These are phyloP conservation scores for Fragilariopsis cylindrus DNA, from an alignment of 108 stramenopile species.

Conservation along the genomic window DNA sequence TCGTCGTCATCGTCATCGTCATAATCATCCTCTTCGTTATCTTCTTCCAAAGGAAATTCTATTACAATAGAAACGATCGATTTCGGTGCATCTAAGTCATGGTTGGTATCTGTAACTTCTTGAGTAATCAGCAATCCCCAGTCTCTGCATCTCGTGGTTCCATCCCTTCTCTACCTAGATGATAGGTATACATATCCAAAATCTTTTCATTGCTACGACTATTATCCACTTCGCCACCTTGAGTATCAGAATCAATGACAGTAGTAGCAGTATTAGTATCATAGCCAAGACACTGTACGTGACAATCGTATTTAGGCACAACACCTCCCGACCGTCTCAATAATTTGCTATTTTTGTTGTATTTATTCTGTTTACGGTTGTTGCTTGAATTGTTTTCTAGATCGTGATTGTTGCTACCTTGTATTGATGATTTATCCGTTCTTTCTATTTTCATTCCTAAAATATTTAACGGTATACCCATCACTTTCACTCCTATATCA, in stretches of 20 bases:
- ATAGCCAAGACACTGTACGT: neutral
- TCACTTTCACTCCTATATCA: slow-evolving; percentile 1
- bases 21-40: neutral
- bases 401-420: neutral
- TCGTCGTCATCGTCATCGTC: slow-evolving; percentile 6
- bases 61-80: slow-evolving; percentile 37
- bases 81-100: slow-evolving; percentile 45
- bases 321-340: neutral
- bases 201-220: slow-evolving; percentile 3
- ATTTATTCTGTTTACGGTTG: neutral
- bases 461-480: slow-evolving; percentile 3
- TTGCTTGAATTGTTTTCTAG: neutral
- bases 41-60: slow-evolving; percentile 61
- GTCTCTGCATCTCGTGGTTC: slow-evolving; percentile 60
- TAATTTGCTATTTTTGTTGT: neutral
- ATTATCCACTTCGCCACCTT: neutral
- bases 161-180: slow-evolving; percentile 70
- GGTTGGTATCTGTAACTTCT: slow-evolving; percentile 69
- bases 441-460: slow-evolving; percentile 4
- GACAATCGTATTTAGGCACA: slow-evolving; percentile 10
- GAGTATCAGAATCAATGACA: neutral
- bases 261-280: neutral
- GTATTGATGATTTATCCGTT: neutral
- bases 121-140: slow-evolving; percentile 63
- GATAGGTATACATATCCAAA: slow-evolving; percentile 76